Evolutionary conservation across 2,329 filamentous ascomycete species (phyloP), one percentile per base, ranked within the genome.

Genomic region (Sporothrix brasiliensis): DNA sequence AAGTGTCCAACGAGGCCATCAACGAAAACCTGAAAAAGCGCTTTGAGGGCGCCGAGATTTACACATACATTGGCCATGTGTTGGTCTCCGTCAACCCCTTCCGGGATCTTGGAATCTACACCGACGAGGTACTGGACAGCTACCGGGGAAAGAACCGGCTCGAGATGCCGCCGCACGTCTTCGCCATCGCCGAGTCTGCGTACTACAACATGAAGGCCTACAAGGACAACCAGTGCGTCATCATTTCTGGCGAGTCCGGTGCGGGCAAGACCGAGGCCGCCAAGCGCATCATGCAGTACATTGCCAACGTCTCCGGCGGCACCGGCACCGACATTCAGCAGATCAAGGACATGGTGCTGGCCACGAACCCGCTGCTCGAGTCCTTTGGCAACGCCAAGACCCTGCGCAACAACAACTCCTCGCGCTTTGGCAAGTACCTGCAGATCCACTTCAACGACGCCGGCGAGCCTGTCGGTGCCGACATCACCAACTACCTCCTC

Each of bases 171-270:
- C 95, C 95, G 10, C 95, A 99, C 81, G 95, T 99, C 75, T 99
- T 97, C 80, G 94, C 93, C 72, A 95, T 99, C 77, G 95, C 95
- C 78, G 95, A 99, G 82, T 91, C 94, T 9, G 82, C 94, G 69
- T 99, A 99, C 84, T 98, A 98, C 84, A 98, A 99, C 84, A 98
- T 99, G 95, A 98, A 98, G 81, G 94, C 94, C 61, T 99, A 99
- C 85, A 93, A 93, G 78, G 95, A 98, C 76, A 98, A 98, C 83
- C 95, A 99, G 81, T 98, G 95, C 83, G 94, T 99, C 75, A 99
- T 99, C 81, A 99, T 99, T 76, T 98, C 95, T 4, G 95, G 95
- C 79, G 95, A 99, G 82, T 98, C 95, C 2, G 95, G 95, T 79
- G 95, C 95, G 47, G 95, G 95, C 79, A 99, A 99, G 86, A 99